Evolutionary conservation across 1,284 basidiomycete genomes (phyloP).

Genomic region (Trichosporon sp.): DNA sequence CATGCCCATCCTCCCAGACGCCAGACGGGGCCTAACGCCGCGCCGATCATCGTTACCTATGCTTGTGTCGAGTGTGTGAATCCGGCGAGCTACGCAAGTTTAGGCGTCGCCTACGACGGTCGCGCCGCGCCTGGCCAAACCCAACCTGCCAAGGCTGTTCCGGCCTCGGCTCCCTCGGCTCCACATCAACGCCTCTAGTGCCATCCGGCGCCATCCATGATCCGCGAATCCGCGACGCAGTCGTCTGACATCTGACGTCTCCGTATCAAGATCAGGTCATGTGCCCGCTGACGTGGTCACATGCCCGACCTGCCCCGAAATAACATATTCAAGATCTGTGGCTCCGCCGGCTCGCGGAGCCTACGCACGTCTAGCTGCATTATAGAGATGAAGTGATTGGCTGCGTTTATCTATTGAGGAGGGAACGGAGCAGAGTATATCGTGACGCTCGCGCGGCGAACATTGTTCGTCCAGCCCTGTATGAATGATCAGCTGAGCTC

Average conservation of each 20-base stretch:
- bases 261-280: neutral
- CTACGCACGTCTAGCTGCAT: neutral
- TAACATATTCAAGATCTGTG: neutral
- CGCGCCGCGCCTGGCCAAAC: neutral
- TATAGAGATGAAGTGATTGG: neutral
- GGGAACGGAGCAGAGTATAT: slow-evolving; percentile 21
- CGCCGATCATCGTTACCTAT: neutral
- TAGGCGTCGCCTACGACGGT: too few relatives aligned
- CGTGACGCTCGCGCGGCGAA: slow-evolving; percentile 31
- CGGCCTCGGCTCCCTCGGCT: neutral
- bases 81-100: neutral
- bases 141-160: neutral
- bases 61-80: too few relatives aligned
- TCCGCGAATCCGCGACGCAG: neutral
- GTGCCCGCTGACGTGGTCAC: neutral
- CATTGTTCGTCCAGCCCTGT: slow-evolving; percentile 38
- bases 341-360: neutral
- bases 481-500: neutral
- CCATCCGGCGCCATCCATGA: neutral
- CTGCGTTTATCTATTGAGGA: neutral
- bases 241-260: neutral
- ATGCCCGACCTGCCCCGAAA: neutral
- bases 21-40: neutral
- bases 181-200: neutral
- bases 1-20: too few relatives aligned